These are phyloP conservation scores for Limnanthes douglasii DNA, from an alignment of 345 rosid genomes.

Conservation along the genomic window DNA sequence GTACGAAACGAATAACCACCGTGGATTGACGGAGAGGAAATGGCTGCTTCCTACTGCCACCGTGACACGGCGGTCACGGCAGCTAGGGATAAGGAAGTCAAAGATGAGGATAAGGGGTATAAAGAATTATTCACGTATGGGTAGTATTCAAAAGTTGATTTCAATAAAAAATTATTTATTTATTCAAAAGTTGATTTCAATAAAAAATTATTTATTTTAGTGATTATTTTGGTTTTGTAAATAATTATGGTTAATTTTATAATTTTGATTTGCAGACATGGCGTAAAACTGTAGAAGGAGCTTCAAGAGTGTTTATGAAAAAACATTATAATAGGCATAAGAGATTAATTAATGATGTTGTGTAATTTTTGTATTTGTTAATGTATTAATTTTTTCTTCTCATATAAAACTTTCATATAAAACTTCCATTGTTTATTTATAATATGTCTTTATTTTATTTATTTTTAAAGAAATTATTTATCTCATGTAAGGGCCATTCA, in stretches of 20 bases:
- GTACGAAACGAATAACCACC: slow-evolving; percentile 5
- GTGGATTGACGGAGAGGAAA: slow-evolving; percentile 34
- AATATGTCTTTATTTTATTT: too few relatives aligned
- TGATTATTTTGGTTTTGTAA: neutral
- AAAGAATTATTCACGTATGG: slow-evolving; percentile 40
- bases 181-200: too few relatives aligned
- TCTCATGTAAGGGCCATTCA: too few relatives aligned
- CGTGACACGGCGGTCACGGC: slow-evolving; percentile 26
- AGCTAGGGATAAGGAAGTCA: slow-evolving; percentile 37
- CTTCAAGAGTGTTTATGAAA: slow-evolving; percentile 57
- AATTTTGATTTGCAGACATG: slow-evolving; percentile 36
- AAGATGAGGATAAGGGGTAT: slow-evolving; percentile 34
- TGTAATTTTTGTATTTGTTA: slow-evolving; percentile 3
- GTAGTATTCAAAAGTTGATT: slow-evolving; percentile 44
- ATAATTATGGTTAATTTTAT: neutral
- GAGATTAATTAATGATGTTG: slow-evolving; percentile 59
- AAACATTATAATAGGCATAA: slow-evolving; percentile 64
- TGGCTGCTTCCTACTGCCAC: slow-evolving; percentile 43
- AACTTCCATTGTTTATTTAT: too few relatives aligned
- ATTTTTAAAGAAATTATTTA: too few relatives aligned
- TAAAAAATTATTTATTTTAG: neutral
- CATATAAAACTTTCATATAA: too few relatives aligned
- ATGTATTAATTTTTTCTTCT: slow-evolving; percentile 21
- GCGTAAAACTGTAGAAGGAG: slow-evolving; percentile 81
- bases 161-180: neutral